Conservation (phyloP, 306 rosid genomes). For the Prunus mume region DNA sequence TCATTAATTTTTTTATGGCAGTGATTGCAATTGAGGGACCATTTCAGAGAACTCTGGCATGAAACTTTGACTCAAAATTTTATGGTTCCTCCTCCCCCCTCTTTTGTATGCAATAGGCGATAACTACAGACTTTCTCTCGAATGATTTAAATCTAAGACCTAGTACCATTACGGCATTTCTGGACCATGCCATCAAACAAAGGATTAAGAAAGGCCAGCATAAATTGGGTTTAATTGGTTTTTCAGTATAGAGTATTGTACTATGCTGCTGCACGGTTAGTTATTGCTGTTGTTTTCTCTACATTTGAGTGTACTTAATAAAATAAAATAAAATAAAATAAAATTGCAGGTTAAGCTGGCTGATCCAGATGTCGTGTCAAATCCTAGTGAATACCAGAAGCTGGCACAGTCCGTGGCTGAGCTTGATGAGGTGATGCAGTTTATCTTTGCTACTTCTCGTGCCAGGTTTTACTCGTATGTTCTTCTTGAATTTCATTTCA, state of each 20-base stretch:
- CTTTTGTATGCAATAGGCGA: neutral
- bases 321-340: neutral
- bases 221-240: neutral
- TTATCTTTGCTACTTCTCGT: conserved; percentile 2
- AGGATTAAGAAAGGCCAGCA: neutral
- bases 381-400: conserved; percentile 88
- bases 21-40: neutral
- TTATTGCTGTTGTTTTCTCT: neutral
- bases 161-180: neutral
- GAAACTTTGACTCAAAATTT: neutral
- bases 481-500: neutral
- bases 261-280: neutral
- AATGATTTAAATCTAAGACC: neutral
- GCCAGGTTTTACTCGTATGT: neutral
- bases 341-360: conserved; percentile 79
- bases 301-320: neutral
- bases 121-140: neutral
- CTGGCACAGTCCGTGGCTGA: conserved; percentile 92
- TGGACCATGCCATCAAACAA: neutral
- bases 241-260: neutral
- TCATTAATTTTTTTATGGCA: neutral
- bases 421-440: conserved; percentile 66
- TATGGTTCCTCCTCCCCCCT: neutral
- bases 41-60: neutral
- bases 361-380: conserved; percentile 79